Base-by-base conservation (phyloP, 2,329 filamentous ascomycete genomes). In the Ambrosiella cleistominuta region DNA sequence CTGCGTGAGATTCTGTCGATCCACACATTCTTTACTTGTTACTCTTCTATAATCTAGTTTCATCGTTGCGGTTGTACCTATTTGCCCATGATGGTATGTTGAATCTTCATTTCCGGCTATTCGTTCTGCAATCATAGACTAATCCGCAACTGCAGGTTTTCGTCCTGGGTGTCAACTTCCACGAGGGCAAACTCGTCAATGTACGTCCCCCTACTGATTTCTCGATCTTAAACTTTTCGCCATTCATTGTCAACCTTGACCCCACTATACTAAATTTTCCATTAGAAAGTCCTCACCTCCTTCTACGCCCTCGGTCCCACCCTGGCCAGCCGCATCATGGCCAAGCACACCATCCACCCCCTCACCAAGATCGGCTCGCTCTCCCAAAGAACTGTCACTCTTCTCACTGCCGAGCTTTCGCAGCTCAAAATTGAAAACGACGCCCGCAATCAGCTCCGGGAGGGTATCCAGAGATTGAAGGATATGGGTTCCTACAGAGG, bases 341-440 rank as follows among this genome's bases (percentile, higher is more conserved):
- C 93, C 63, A 90, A 88, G 66, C 85, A 88, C 73, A 83, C 84
- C 65, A 94, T 98, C 68, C 87, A 95, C 72, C 83, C 88, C 37
- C 83, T 80, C 59, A 86, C 87, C 63, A 86, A 83, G 66, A 76
- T 97, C 64, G 86, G 86, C 68, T 77, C 81, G 7, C 73, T 98
- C 17, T 77, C 81, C 50, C 81, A 83, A 61, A 82, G 85, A 68
- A 90, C 88, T 61, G 74, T 95, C 64, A 83, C 88, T 56, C 84
- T 86, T 57, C 75, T 98, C 61, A 93, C 86, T 19, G 85, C 85
- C 55, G 88, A 95, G 66, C 75, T 98, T 45, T 87, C 88, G 13
- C 83, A 82, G 57, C 90, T 98, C 88, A 95, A 86, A 61, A 88
- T 97, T 65, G 93, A 96, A 70, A 95, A 86, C 69, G 90, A 97